Conservation (phyloP, 1,139 yeast species). For the Pneumocystis jirovecii region DNA sequence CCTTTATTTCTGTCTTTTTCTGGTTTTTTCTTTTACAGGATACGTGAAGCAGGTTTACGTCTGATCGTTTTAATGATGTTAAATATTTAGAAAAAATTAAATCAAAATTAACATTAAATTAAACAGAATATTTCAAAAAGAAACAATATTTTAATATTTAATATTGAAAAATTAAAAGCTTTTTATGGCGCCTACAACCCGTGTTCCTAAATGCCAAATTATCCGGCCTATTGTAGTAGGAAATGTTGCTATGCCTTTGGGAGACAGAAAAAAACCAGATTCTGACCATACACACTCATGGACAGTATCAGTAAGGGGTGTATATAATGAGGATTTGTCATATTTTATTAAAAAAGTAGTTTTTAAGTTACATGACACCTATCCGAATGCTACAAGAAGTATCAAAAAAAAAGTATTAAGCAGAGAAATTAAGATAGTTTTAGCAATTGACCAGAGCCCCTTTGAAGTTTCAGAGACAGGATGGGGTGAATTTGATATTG, state of each 20-base stretch:
- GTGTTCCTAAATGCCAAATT: constrained; percentile 9
- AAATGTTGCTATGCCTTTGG: constrained; percentile 63
- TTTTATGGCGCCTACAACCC: background rate
- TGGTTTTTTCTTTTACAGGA: background rate
- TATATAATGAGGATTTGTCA: constrained; percentile 65
- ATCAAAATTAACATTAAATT: no score
- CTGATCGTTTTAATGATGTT: background rate
- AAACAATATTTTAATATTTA: background rate
- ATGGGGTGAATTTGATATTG: constrained; percentile 97
- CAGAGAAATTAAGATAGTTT: constrained; percentile 46
- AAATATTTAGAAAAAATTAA: no score
- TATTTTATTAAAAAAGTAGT: constrained; percentile 80
- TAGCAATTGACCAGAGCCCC: constrained; percentile 29
- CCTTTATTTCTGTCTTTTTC: no score
- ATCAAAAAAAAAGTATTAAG: background rate
- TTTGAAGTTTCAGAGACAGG: constrained; percentile 95
- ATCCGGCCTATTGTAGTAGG: constrained; percentile 70
- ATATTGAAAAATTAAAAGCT: background rate
- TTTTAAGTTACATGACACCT: constrained; percentile 88
- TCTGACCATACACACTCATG: constrained; percentile 87
- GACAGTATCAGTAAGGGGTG: constrained; percentile 87
- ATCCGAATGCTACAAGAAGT: constrained; percentile 61
- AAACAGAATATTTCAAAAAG: background rate
- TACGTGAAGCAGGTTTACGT: background rate
- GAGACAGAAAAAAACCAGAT: constrained; percentile 51